Evolutionary conservation across 805 yeast genomes (phyloP), one percentile per base, ranked within the genome.

Genomic region (Teunomyces atbi): DNA sequence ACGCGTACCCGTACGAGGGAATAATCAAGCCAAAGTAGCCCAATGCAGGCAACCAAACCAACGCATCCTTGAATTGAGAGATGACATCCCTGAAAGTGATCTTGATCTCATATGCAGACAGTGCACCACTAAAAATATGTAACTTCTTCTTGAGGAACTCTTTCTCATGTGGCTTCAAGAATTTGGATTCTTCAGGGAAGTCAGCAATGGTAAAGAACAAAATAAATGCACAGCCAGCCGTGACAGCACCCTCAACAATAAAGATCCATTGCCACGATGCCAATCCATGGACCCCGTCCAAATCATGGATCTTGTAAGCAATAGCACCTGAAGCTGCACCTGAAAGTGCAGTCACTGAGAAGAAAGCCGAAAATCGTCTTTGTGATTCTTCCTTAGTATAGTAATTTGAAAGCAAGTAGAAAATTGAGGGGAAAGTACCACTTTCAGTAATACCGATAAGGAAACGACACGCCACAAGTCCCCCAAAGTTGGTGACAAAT

Each of bases 271-370:
- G 66, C 82, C 82, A 78, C 10, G 77, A 65, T 6, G 56, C 53
- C 34, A 72, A 50, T 7, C 78, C 78, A 44, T 66, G 66, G 11
- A 42, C 49, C 5, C 73, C 73, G 51, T 80, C 73, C 55, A 85
- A 69, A 33, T 80, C 81, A 54, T 79, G 65, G 50, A 84, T 78
- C 50, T 79, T 80, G 55, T 77, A 82, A 6, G 91, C 89, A 53
- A 86, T 74, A 23, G 87, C 81, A 47, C 90, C 90, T 11, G 85
- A 84, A 54, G 86, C 85, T 19, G 87, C 90, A 60, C 94, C 91
- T 2, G 91, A 88, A 45, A 86, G 71, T 52, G 85, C 79, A 3
- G 91, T 83, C 40, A 85, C 81, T 28, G 84, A 71, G 67, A 86
- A 84, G 65, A 86, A 85, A 44, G 82, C 76, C 29, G 85, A 76